Evolutionary conservation across 2,329 filamentous ascomycete species (phyloP), one percentile per base, ranked within the genome.

Genomic region (Fusarium sp.): DNA sequence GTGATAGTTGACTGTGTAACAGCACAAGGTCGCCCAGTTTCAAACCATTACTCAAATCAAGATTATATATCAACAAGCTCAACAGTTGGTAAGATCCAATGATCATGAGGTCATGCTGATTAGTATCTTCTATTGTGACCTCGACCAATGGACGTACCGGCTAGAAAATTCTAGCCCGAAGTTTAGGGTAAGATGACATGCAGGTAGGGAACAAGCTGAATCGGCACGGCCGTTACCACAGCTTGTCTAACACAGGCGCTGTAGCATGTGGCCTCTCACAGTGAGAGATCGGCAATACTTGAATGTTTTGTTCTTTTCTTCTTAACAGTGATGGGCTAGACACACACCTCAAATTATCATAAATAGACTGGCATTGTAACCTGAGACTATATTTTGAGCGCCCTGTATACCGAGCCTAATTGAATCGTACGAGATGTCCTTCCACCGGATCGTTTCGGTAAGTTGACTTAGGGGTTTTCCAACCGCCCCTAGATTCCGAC

Each of bases 361-460:
- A n/a, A n/a, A 47, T 53, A 37, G 37, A 41, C 30, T 39, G 19
- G 22, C 7, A n/a, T 19, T 17, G 20, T 50, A 44, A 51, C 55
- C 20, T 47, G 27, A 22, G 8, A 17, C 48, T 39, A 23, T 10
- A 20, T 19, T 23, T 10, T 4, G 17, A 37, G 47, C 47, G 11
- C 11, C 22, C 20, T 32, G 19, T 32, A 20, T n/a, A 20, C 19
- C 17, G 14, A 14, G 19, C 33, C 48, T 52, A 58, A 44, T 59
- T 48, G 41, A 45, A 67, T 72, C 69, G 49, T 70, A 71, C 56
- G 67, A 70, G 60, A 23, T 46, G 45, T 27, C 41, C 33, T 37
- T 49, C 22, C 41, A 53, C 55, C 54, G 63, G 60, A 48, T 57
- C 19, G 49, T 60, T 41, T 65, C 65, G 61, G 49, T 49, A n/a